These are phyloP conservation scores for Fusarium xylarioides DNA, from an alignment of 2,329 filamentous ascomycete genomes.

Conservation along the genomic window DNA sequence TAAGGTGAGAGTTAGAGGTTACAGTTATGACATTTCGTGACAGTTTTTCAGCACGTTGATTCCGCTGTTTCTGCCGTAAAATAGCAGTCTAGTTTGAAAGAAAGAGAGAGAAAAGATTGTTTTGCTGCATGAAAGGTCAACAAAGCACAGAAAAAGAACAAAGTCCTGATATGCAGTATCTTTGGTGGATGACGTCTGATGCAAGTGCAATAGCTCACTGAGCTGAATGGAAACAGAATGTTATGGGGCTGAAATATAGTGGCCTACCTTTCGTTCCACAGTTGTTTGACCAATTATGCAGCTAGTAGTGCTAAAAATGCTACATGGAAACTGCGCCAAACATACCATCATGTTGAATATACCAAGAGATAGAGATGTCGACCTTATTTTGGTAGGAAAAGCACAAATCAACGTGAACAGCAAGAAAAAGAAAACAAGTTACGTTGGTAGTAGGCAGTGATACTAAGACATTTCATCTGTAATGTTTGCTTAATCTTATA, in stretches of 20 bases:
- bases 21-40: neutral
- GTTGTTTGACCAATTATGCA: neutral
- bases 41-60: neutral
- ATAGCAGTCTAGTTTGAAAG: neutral
- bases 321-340: neutral
- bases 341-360: neutral
- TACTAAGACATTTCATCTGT: neutral
- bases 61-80: neutral
- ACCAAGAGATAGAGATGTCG: neutral
- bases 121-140: neutral
- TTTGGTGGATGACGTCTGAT: constrained; percentile 16
- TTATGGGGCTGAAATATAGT: neutral
- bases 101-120: neutral
- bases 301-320: neutral
- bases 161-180: neutral
- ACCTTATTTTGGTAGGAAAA: neutral
- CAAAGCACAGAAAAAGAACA: neutral
- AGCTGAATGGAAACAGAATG: neutral
- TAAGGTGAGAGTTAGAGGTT: neutral
- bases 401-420: neutral
- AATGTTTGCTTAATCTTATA: neutral
- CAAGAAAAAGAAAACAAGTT: neutral
- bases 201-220: neutral
- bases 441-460: neutral
- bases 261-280: too few relatives aligned